Base-by-base conservation (phyloP, 345 rosid species). In the Dipteronia dyeriana region DNA sequence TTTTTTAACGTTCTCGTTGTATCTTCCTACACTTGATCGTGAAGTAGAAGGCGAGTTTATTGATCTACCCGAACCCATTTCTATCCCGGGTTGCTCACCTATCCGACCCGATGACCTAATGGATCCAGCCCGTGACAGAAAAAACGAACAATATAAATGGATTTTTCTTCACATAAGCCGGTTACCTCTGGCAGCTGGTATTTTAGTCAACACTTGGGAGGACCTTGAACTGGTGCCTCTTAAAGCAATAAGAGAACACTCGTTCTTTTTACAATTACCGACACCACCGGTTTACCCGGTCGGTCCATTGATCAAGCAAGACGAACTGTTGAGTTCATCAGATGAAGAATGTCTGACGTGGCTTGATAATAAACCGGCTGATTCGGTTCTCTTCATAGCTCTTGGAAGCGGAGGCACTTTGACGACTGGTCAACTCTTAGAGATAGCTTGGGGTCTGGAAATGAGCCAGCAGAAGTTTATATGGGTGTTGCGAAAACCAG, bases 361-460 rank as follows among this genome's bases (percentile, higher is more conserved):
- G 90, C 85, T 88, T 2, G 83, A 82, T 62, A 65, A 25, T 71
- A 87, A 84, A 23, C 88, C 85, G 9, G n/a, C 64, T 34, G 80
- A 68, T 49, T 77, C 88, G 6, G 90, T 87, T 10, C 51, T 88
- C 17, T 82, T 81, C 20, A 75, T 88, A 5, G 71, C 82, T 3
- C 74, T 82, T 1, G 90, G 91, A 20, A 88, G 90, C 17, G 88
- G 90, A 14, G 90, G 88, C n/a, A 82, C 86, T 6, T 49, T 83
- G 56, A 68, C 88, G 5, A 2, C 16, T 0, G 79, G 78, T 53
- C 88, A 88, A 70, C 68, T 83, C 23, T 68, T 16, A 0, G 86
- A 88, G 85, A 64, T 86, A 66, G 90, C 88, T 0, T 78, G 81
- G 82, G 90, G 87, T 13, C 66, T 88, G 8, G 88, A 85, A 71